Conservation (phyloP, 192 early-diverging fungal species). For the Umbelopsis ramanniana region DNA sequence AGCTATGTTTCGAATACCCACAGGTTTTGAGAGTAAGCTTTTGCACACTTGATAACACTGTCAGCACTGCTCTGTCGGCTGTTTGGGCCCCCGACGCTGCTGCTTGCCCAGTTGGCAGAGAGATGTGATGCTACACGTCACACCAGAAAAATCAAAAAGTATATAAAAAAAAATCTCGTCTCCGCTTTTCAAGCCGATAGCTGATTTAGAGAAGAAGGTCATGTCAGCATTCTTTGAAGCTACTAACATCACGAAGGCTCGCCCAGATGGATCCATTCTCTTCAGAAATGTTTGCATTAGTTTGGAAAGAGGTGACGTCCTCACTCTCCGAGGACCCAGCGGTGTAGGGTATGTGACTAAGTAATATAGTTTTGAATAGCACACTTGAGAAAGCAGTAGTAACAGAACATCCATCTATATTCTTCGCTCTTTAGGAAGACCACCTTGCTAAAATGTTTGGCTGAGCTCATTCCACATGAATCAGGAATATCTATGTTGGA, state of each 20-base stretch:
- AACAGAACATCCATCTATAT: background rate
- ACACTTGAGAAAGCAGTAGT: background rate
- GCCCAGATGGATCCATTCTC: conserved; percentile 50
- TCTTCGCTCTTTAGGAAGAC: conserved; percentile 65
- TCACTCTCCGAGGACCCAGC: conserved; percentile 71
- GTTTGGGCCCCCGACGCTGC: background rate
- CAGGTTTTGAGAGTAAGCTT: too few relatives aligned
- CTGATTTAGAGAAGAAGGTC: background rate
- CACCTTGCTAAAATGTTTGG: conserved; percentile 83
- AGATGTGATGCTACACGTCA: conserved; percentile 1
- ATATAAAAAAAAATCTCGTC: background rate
- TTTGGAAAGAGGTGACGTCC: conserved; percentile 55
- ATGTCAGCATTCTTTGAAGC: conserved; percentile 35
- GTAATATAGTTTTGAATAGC: background rate
- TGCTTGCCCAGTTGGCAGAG: background rate
- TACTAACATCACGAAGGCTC: conserved; percentile 44
- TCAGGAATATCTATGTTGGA: conserved; percentile 58
- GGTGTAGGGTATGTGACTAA: conserved; percentile 61
- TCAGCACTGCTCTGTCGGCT: background rate
- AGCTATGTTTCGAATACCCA: too few relatives aligned
- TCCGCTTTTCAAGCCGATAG: background rate
- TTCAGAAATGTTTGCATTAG: conserved; percentile 62
- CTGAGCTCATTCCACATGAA: conserved; percentile 70
- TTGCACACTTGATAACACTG: background rate
- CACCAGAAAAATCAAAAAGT: background rate